phyloP scores from a whole-genome alignment of 768 basidiomycete species.

The Russula griseocarnosa region DNA sequence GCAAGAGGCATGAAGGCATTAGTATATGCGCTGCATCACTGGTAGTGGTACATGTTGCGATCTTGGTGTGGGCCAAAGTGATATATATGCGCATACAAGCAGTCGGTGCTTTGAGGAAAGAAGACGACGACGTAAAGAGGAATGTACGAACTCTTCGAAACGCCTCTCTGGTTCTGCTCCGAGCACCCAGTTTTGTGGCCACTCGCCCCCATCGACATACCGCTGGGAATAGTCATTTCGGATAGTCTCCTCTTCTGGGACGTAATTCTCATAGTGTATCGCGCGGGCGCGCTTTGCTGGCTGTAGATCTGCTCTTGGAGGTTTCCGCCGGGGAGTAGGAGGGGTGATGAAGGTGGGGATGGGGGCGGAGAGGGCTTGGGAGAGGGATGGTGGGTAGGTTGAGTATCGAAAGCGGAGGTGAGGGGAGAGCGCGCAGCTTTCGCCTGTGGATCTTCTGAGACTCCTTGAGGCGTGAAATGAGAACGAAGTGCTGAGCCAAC shows the following conservation, averaged over 20 bases:
- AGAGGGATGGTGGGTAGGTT: constrained; percentile 33
- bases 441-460: constrained; percentile 56
- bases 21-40: not conserved
- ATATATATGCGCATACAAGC: not conserved
- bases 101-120: constrained; percentile 1
- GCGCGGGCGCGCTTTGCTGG: constrained; percentile 72
- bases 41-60: not conserved
- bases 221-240: constrained; percentile 91
- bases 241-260: constrained; percentile 93
- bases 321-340: constrained; percentile 36
- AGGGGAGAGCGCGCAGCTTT: constrained; percentile 51
- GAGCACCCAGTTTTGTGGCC: constrained; percentile 91
- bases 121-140: not conserved
- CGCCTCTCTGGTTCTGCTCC: constrained; percentile 84
- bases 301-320: constrained; percentile 50
- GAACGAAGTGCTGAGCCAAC: constrained; percentile 55
- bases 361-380: constrained; percentile 47
- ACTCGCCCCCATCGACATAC: constrained; percentile 87
- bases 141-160: constrained; percentile 85
- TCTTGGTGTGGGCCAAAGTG: not conserved
- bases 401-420: constrained; percentile 42
- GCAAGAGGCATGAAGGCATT: not conserved
- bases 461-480: constrained; percentile 53
- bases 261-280: constrained; percentile 72
- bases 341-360: constrained; percentile 45